These are phyloP conservation scores for Agapanthus africanus DNA, from an alignment of 106 monocot species.

Conservation along the genomic window DNA sequence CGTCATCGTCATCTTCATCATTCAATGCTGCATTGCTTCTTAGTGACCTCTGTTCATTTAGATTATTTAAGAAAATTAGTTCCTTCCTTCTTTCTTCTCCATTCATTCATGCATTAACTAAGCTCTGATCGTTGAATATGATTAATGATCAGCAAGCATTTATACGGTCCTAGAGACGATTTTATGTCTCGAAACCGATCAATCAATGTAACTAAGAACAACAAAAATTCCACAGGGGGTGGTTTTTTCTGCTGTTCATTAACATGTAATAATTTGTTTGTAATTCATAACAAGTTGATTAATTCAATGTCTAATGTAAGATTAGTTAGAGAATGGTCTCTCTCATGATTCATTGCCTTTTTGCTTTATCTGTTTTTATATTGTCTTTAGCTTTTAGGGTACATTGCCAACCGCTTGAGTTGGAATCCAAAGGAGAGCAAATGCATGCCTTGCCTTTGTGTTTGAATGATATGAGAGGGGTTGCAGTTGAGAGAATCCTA, in stretches of 20 bases:
- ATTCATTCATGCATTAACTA: slow-evolving; percentile 9
- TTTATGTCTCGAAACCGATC: slow-evolving; percentile 13
- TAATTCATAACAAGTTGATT: slow-evolving; percentile 1
- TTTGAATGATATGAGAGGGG: too few species aligned
- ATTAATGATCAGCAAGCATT: background rate
- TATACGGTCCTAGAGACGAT: slow-evolving; percentile 6
- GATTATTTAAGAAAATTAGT: background rate
- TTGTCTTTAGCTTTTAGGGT: slow-evolving; percentile 1
- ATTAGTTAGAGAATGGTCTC: slow-evolving; percentile 3
- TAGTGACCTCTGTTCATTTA: background rate
- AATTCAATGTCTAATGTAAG: background rate
- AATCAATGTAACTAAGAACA: background rate
- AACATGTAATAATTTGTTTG: slow-evolving; percentile 12
- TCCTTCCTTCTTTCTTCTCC: background rate
- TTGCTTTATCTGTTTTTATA: background rate
- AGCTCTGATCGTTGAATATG: background rate
- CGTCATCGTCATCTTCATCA: background rate
- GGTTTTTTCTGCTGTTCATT: background rate
- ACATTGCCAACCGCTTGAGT: slow-evolving; percentile 3
- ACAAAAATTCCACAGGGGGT: background rate
- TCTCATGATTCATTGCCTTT: background rate
- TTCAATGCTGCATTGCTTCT: slow-evolving; percentile 3
- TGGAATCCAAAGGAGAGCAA: slow-evolving; percentile 5
- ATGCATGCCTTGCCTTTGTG: too few species aligned
- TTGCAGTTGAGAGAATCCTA: too few species aligned